Percentiles rank a stretch among this genome's conserved stretches.
Evolutionary conservation across 108 stramenopile species (phyloP).

Genomic region (Cyclotella kingstonii): DNA sequence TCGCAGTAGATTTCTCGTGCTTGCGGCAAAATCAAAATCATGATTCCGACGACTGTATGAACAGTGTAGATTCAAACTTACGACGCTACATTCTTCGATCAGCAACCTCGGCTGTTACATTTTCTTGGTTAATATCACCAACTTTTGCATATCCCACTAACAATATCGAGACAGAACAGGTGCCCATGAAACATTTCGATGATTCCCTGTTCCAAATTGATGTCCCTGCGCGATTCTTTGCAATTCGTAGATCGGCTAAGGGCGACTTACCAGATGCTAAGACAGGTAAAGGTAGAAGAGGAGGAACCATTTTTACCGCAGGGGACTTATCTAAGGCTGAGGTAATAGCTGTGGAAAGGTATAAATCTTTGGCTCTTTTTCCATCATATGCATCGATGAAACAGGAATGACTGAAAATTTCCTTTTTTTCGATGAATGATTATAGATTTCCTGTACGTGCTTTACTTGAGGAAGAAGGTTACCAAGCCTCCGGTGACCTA

Average conservation of each 20-base stretch:
- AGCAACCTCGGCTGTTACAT: constrained; percentile 16
- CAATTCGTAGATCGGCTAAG: constrained; percentile 69
- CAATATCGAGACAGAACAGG: constrained; percentile 29
- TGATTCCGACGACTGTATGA: background rate
- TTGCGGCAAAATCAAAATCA: no score
- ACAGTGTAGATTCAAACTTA: constrained; percentile 4
- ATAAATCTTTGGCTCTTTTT: background rate
- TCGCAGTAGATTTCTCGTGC: no score
- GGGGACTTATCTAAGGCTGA: constrained; percentile 86
- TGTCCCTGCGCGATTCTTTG: constrained; percentile 67
- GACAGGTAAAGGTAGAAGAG: constrained; percentile 76
- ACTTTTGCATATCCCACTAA: background rate
- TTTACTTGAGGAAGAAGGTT: constrained; percentile 82
- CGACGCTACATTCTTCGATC: constrained; percentile 38
- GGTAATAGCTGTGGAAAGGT: constrained; percentile 80
- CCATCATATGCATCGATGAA: background rate
- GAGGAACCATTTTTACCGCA: constrained; percentile 81
- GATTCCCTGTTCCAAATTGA: constrained; percentile 61
- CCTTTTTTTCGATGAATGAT: background rate
- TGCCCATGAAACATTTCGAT: constrained; percentile 67
- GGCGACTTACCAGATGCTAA: constrained; percentile 84
- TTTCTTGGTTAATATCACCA: constrained; percentile 3
- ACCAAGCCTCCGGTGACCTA: constrained; percentile 64
- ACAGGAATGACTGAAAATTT: no score
- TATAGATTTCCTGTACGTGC: constrained; percentile 54